Evolutionary conservation across 2,329 filamentous ascomycete genomes (phyloP), one percentile per base, ranked within the genome.

Genomic region (Torrubiellomyces zombiae): DNA sequence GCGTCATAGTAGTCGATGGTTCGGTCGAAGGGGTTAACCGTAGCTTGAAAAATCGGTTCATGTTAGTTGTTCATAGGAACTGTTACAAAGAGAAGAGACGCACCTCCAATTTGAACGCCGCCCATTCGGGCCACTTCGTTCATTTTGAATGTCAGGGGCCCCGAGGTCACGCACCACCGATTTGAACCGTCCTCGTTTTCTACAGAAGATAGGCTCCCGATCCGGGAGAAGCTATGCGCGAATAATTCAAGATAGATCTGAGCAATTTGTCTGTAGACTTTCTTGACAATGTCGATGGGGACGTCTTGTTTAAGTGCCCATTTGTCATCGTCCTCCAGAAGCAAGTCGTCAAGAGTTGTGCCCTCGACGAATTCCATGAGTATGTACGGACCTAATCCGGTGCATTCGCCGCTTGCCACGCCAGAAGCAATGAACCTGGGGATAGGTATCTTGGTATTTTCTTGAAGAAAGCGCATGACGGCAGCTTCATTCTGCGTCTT

Each of bases 91-190:
- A 18, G 6, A 13, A 10, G 3, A 12, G 14, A 24, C 23, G 16
- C 13, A 24, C 23, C 23, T 24, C 23, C 23, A 12, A 24, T 15
- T 13, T 13, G 16, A 3, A 24, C 23, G 4, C 23, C 23, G 6
- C 23, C 23, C 23, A 24, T 24, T 12, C 23, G 15, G n/a, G n/a
- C 42, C 23, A 50, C 25, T 29, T 53, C 45, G 28, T 56, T 54
- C 45, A 55, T 54, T 18, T 50, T 48, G 24, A 47, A 49, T n/a
- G 48, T 54, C n/a, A 55, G 33, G 6, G 51, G 50, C 28, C 47
- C 32, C 28, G 31, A 25, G 12, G 37, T 36, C 24, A 51, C 47
- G 10, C 33, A 30, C 46, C 43, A 58, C 20, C 11, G 15, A n/a
- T 20, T 15, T 8, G 24, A 8, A 13, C 25, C 25, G 12, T 25